Percentiles rank a stretch among this genome's conserved stretches.
These are phyloP conservation scores for Zygotorulaspora sp. DNA, from an alignment of 805 yeast genomes.

Conservation along the genomic window DNA sequence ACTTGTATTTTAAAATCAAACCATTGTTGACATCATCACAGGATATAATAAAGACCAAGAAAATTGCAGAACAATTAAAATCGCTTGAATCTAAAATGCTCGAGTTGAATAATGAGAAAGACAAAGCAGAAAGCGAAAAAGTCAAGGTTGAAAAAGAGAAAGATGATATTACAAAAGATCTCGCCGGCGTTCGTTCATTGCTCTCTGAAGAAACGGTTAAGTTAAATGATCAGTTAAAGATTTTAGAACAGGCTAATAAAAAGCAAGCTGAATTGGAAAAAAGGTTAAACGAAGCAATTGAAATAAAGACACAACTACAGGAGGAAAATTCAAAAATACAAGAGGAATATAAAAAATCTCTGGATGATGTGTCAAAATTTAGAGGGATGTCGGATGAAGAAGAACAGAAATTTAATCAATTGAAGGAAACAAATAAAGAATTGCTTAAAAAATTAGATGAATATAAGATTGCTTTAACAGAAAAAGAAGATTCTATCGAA, in stretches of 20 bases:
- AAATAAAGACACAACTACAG: constrained; percentile 23
- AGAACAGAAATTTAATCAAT: constrained; percentile 44
- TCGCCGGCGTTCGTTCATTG: constrained; percentile 30
- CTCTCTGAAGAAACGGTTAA: constrained; percentile 40
- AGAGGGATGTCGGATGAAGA: constrained; percentile 36
- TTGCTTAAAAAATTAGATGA: constrained; percentile 53
- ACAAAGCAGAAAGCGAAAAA: constrained; percentile 28
- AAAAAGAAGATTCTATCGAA: constrained; percentile 41
- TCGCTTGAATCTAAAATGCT: constrained; percentile 45
- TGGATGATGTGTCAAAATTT: constrained; percentile 23
- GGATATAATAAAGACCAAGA: constrained; percentile 54
- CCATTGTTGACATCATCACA: constrained; percentile 68
- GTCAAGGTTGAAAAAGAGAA: constrained; percentile 29
- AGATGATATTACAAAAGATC: constrained; percentile 27
- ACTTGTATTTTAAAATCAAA: constrained; percentile 60
- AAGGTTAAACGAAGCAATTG: constrained; percentile 22
- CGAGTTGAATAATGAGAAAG: constrained; percentile 34
- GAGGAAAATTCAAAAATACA: constrained; percentile 29
- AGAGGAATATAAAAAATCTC: constrained; percentile 17
- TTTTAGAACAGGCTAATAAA: constrained; percentile 41
- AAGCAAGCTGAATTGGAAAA: constrained; percentile 37
- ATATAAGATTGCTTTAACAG: constrained; percentile 50
- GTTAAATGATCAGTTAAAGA: constrained; percentile 44
- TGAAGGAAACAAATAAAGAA: constrained; percentile 43
- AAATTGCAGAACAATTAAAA: constrained; percentile 52